Evolutionary conservation across 306 rosid species (phyloP).

Genomic region (Citrullus mucosospermus): DNA sequence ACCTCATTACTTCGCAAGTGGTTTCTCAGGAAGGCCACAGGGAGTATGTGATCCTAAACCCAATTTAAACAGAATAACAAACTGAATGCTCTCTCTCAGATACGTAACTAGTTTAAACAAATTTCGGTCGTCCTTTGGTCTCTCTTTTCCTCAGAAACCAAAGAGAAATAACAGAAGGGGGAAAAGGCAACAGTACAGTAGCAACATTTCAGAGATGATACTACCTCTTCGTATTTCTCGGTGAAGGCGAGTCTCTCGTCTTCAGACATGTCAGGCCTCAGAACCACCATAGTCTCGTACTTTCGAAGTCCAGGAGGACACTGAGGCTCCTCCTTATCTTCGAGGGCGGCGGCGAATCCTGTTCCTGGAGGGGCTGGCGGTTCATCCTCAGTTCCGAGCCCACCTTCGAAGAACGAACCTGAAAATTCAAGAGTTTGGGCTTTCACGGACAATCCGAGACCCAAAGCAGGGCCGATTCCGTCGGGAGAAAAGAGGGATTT

Average conservation of each 20-base stretch:
- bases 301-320: constrained; percentile 71
- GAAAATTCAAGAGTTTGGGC: constrained; percentile 59
- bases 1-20: background rate
- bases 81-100: background rate
- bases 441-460: constrained; percentile 8
- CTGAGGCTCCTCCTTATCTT: constrained; percentile 78
- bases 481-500: background rate
- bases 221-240: constrained; percentile 81
- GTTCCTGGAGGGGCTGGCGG: constrained; percentile 27
- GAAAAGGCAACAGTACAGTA: background rate
- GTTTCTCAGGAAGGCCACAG: background rate
- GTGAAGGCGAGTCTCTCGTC: constrained; percentile 56
- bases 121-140: background rate
- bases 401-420: constrained; percentile 59
- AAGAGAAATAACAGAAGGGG: background rate
- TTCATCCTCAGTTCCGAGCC: constrained; percentile 59
- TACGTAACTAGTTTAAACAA: background rate
- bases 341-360: constrained; percentile 30
- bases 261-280: constrained; percentile 74
- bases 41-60: background rate
- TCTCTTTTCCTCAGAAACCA: background rate
- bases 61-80: background rate
- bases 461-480: background rate
- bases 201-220: background rate
- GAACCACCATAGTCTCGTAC: constrained; percentile 60